phyloP scores from a whole-genome alignment of 352 stramenopile genomes.

The Phytophthora citrophthora region DNA sequence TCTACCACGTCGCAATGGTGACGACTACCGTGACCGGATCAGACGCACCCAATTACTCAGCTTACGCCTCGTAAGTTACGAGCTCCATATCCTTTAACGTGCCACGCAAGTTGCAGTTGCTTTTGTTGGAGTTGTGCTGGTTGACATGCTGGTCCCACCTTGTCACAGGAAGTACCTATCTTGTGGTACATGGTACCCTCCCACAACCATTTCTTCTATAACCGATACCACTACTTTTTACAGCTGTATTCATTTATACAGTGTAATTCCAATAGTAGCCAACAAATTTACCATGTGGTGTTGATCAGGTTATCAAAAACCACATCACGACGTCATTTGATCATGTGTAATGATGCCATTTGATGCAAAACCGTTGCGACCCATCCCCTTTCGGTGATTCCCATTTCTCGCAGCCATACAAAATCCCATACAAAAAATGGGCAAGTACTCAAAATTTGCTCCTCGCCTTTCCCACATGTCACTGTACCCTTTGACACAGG shows the following conservation, averaged over 20 bases:
- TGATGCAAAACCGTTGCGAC: neutral
- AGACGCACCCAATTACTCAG: neutral
- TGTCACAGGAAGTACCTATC: neutral
- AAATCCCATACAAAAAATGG: slow-evolving; percentile 1
- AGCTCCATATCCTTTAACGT: neutral
- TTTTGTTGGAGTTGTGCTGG: too few species aligned
- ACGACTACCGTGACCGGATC: neutral
- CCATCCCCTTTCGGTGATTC: slow-evolving; percentile 7
- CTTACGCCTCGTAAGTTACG: neutral
- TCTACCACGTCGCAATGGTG: neutral
- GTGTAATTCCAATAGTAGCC: neutral
- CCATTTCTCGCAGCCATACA: slow-evolving; percentile 2
- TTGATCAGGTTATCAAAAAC: slow-evolving; percentile 10
- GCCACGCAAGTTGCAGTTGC: neutral
- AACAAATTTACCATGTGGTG: neutral
- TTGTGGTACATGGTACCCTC: neutral
- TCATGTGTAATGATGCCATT: slow-evolving; percentile 7
- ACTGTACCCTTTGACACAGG: neutral
- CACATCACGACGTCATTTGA: slow-evolving; percentile 2
- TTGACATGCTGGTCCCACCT: neutral
- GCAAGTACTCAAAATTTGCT: slow-evolving; percentile 2
- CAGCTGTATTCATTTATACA: neutral
- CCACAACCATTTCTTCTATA: neutral
- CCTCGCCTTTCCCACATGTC: slow-evolving; percentile 15
- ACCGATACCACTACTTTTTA: neutral